Percentiles rank a stretch among this genome's conserved stretches.
Conservation (phyloP, 2,329 filamentous ascomycete genomes). For the Colletotrichum spaethianum region DNA sequence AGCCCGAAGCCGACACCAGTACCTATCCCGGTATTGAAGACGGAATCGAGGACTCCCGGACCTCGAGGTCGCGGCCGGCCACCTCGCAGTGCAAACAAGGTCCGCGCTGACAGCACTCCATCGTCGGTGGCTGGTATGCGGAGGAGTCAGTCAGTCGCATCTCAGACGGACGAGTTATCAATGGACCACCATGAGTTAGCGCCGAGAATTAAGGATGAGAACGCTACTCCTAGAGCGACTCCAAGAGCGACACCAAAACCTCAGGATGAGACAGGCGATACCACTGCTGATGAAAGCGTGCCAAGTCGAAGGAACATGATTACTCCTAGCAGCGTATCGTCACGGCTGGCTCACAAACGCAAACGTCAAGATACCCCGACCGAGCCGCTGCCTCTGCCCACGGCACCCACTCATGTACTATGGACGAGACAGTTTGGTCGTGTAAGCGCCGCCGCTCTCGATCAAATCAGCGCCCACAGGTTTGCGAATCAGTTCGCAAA, state of each 20-base stretch:
- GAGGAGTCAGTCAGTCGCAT: slow-evolving; percentile 62
- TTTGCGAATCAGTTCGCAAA: slow-evolving; percentile 86
- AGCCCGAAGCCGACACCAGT: slow-evolving; percentile 47
- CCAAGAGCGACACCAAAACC: slow-evolving; percentile 55
- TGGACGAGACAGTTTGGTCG: slow-evolving; percentile 83
- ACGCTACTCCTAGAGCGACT: slow-evolving; percentile 56
- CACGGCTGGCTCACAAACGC: slow-evolving; percentile 62
- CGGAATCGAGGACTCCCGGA: slow-evolving; percentile 29
- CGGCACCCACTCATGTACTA: slow-evolving; percentile 76
- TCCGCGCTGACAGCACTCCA: slow-evolving; percentile 51
- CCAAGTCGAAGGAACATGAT: slow-evolving; percentile 55
- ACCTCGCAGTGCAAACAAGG: slow-evolving; percentile 54
- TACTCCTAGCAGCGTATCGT: slow-evolving; percentile 55
- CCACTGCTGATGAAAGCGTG: slow-evolving; percentile 68
- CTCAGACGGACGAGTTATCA: slow-evolving; percentile 63
- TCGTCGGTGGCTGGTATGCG: slow-evolving; percentile 51
- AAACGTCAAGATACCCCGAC: slow-evolving; percentile 69
- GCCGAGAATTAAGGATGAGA: slow-evolving; percentile 72
- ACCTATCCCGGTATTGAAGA: slow-evolving; percentile 46
- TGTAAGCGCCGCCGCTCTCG: slow-evolving; percentile 80
- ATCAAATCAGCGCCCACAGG: slow-evolving; percentile 83
- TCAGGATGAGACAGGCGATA: slow-evolving; percentile 69
- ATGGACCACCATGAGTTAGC: slow-evolving; percentile 57
- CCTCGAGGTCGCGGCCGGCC: slow-evolving; percentile 54
- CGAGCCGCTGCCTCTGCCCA: slow-evolving; percentile 58